Base-by-base conservation (phyloP, 2,329 filamentous ascomycete genomes). In the Diplodia intermedia region DNA sequence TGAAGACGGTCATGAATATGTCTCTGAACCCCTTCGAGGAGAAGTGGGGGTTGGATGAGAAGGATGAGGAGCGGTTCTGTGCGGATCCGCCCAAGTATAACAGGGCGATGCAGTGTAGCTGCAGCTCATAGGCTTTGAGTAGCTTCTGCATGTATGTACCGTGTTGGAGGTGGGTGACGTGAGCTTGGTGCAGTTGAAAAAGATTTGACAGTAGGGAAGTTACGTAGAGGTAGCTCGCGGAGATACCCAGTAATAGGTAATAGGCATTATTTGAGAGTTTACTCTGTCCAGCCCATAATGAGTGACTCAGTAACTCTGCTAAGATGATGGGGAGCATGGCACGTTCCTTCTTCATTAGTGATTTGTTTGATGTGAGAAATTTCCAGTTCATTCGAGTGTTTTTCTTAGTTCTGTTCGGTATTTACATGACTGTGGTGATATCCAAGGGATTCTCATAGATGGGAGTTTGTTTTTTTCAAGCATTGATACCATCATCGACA, bases 41-140 rank as follows among this genome's bases (percentile, higher is more conserved):
- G 65, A 78, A 79, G 2, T 95, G 92, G 92, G 83, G 85, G 7
- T 79, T 83, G 68, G 83, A 95, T 71, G 82, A 81, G 65, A 87
- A 88, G 18, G 92, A 97, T 76, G 94, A 97, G 78, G 85, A 89
- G 72, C 85, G 94, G 70, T 97, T 92, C 83, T 92, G 90, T 72
- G 90, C 91, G 2, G 93, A 97, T 80, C 92, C 97, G 66, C 94
- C 94, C 0, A 88, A 86, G 76, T 85, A 85, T 55, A 88, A 89
- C 79, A 87, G 92, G 72, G 91, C 91, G 40, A 89, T 97, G 87
- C 94, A 97, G 82, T 98, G 95, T 79, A 97, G 92, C 77, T 99
- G 95, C 80, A 97, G 93, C 77, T 97, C 94, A 29, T 97, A 83
- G 71, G n/a, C n/a, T 4, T 47, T 7, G 43, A 20, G 9, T 47